These are phyloP conservation scores for Coriolopsis trogii DNA, from an alignment of 1,284 basidiomycete genomes.

Conservation along the genomic window DNA sequence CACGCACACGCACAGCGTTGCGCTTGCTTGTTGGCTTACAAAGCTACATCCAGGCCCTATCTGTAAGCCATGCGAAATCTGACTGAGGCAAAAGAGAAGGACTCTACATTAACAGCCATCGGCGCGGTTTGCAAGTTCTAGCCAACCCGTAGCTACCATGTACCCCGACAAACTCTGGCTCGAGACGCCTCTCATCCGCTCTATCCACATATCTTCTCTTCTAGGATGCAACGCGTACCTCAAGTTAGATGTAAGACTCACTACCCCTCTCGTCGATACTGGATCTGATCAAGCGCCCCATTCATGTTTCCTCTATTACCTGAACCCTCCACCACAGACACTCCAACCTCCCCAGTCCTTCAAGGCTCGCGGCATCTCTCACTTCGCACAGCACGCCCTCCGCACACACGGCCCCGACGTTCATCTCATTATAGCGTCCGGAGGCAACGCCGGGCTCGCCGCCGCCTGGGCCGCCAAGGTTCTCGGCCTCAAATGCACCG, in stretches of 20 bases:
- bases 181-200: conserved; percentile 66
- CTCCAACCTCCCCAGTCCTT: conserved; percentile 75
- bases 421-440: conserved; percentile 70
- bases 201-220: conserved; percentile 53
- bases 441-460: conserved; percentile 75
- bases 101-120: too few relatives aligned
- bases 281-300: not conserved
- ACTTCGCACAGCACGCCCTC: conserved; percentile 56
- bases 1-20: too few relatives aligned
- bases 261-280: not conserved
- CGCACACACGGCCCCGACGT: conserved; percentile 50
- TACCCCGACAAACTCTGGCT: conserved; percentile 44
- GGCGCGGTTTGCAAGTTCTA: too few relatives aligned
- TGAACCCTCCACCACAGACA: conserved; percentile 50
- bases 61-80: too few relatives aligned
- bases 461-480: conserved; percentile 61
- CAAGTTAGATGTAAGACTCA: conserved; percentile 60
- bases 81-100: too few relatives aligned
- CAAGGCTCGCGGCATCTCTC: conserved; percentile 73
- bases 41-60: too few relatives aligned
- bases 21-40: too few relatives aligned
- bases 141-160: too few relatives aligned
- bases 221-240: conserved; percentile 59
- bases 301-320: not conserved
- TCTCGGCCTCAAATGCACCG: conserved; percentile 61